Percentiles rank a stretch among this genome's conserved stretches.
These are phyloP conservation scores for Magnaporthiopsis poae DNA, from an alignment of 2,329 filamentous ascomycete species.

Conservation along the genomic window DNA sequence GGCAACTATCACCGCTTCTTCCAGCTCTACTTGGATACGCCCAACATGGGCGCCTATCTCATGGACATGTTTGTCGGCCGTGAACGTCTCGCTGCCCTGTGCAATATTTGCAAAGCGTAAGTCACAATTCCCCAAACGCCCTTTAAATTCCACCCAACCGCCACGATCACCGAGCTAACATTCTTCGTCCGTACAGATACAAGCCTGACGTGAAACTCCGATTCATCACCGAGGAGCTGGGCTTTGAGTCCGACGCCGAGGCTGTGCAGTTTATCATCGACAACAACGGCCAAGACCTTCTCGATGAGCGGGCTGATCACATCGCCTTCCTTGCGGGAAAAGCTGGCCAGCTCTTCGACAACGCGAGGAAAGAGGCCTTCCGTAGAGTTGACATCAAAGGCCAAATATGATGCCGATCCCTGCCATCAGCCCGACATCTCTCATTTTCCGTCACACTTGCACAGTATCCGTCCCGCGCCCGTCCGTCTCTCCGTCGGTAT, in stretches of 20 bases:
- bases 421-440: not conserved
- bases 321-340: constrained; percentile 67
- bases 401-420: constrained; percentile 59
- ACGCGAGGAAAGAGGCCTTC: constrained; percentile 63
- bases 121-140: constrained; percentile 27
- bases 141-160: too few species aligned
- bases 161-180: constrained; percentile 26
- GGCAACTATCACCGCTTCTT: constrained; percentile 98
- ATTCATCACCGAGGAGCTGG: constrained; percentile 90
- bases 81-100: constrained; percentile 81
- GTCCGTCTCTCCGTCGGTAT: not conserved
- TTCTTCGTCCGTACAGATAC: constrained; percentile 54
- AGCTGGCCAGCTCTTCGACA: constrained; percentile 63
- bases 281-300: constrained; percentile 61
- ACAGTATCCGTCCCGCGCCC: not conserved
- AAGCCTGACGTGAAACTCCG: constrained; percentile 81
- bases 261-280: constrained; percentile 85
- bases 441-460: not conserved
- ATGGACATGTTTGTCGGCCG: constrained; percentile 98
- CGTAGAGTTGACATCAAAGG: constrained; percentile 91
- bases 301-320: constrained; percentile 66
- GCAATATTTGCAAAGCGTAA: constrained; percentile 90
- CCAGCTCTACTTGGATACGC: constrained; percentile 84
- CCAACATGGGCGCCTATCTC: constrained; percentile 93
- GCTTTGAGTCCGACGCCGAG: constrained; percentile 85